These are phyloP conservation scores for Pyricularia grisea DNA, from an alignment of 2,329 filamentous ascomycete species.

Conservation along the genomic window DNA sequence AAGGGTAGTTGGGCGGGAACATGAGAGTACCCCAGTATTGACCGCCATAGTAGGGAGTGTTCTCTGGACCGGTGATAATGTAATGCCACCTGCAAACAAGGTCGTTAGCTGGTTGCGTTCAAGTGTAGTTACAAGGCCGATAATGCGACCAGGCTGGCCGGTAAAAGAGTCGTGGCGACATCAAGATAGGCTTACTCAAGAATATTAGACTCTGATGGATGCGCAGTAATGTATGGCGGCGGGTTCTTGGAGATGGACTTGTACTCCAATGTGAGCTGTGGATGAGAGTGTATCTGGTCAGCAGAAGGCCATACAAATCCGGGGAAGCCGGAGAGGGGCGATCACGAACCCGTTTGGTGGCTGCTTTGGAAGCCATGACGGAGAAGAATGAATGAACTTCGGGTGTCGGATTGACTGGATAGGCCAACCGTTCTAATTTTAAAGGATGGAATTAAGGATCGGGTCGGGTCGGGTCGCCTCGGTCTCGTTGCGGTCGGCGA, in stretches of 20 bases:
- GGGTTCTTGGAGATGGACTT: slow-evolving; percentile 61
- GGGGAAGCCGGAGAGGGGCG: not conserved
- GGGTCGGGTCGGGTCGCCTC: not conserved
- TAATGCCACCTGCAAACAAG: slow-evolving; percentile 68
- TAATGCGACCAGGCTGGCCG: not conserved
- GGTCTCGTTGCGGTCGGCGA: not conserved
- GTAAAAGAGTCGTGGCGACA: not conserved
- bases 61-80: slow-evolving; percentile 86
- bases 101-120: slow-evolving; percentile 6
- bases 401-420: not conserved
- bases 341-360: slow-evolving; percentile 52
- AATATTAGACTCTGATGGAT: slow-evolving; percentile 85
- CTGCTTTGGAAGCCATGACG: slow-evolving; percentile 61
- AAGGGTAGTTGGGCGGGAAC: slow-evolving; percentile 94
- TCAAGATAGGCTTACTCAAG: slow-evolving; percentile 55
- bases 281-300: not conserved
- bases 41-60: slow-evolving; percentile 87
- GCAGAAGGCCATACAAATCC: not conserved
- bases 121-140: not conserved
- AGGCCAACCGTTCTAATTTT: slow-evolving; percentile 6
- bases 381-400: not conserved
- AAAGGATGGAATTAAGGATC: slow-evolving; percentile 3
- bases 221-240: slow-evolving; percentile 79
- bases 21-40: slow-evolving; percentile 98
- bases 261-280: slow-evolving; percentile 51